Evolutionary conservation across 495 filamentous ascomycete species (phyloP), one percentile per base, ranked within the genome.

Genomic region (Aspergillus cristatus): DNA sequence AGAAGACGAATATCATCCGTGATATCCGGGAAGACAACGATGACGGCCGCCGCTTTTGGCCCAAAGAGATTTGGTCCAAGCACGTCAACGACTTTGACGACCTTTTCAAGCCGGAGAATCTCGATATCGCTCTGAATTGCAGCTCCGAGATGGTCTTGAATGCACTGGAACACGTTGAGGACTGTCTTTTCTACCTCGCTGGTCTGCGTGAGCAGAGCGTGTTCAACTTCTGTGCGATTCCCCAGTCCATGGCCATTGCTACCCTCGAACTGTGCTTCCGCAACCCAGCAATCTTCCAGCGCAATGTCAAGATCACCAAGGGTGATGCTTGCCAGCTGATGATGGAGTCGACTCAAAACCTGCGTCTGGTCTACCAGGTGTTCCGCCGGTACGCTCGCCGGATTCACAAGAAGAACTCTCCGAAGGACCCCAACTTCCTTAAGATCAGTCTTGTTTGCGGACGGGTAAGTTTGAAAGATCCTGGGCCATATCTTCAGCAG

Each of bases 151-250:
- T 98, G 90, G 79, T 95, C 14, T 66, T 97, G 28, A 84, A 90
- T 39, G 82, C 89, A 14, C 73, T 98, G 32, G 72, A 76, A 55
- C 87, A 94, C 46, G 86, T 78, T 18, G 86, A 94, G 44, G 86
- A 97, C 49, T 96, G 89, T 61, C 66, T 98, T 7, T 97, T 88
- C 68, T 98, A 98, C 68, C 84, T 98, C 64, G 93, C 93, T 15
- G 93, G 88, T 14, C 73, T 97, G 31, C 85, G 83, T 41, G 91
- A 98, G 58, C 91, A 97, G 65, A 91, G 84, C 57, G 87, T 95
- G n/a, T 98, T 98, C 81, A 97, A 98, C 70, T 98, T 98, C 57
- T 86, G 86, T 30, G 90, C 93, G 30, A 98, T 98, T 48, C 91
- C 91, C n/a, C 91, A 98, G 62, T 68, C 80, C 42, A 98, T 98